These are phyloP conservation scores for Verbascum thapsus DNA, from an alignment of 257 asterid genomes.

Conservation along the genomic window DNA sequence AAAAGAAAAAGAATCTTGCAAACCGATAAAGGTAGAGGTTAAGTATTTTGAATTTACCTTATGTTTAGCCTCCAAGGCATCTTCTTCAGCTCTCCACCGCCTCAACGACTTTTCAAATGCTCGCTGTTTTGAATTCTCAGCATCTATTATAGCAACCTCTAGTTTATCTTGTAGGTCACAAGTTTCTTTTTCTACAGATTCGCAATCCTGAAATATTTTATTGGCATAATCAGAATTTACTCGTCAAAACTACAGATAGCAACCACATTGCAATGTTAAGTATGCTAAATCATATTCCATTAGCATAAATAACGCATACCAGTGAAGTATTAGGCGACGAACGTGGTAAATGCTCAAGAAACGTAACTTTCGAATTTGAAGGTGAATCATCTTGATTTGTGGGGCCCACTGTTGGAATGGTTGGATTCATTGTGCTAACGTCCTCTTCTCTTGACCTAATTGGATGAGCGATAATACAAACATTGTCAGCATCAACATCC, in stretches of 20 bases:
- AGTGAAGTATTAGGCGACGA: slow-evolving; percentile 46
- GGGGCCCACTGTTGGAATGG: slow-evolving; percentile 33
- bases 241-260: slow-evolving; percentile 12
- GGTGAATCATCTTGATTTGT: slow-evolving; percentile 42
- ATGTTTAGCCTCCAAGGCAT: slow-evolving; percentile 48
- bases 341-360: slow-evolving; percentile 35
- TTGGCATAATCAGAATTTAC: slow-evolving; percentile 31
- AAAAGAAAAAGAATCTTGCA: slow-evolving; percentile 6
- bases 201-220: slow-evolving; percentile 51
- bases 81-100: slow-evolving; percentile 61
- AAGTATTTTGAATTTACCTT: slow-evolving; percentile 47
- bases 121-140: slow-evolving; percentile 45
- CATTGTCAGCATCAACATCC: slow-evolving; percentile 39
- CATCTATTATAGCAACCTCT: slow-evolving; percentile 48
- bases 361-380: slow-evolving; percentile 31
- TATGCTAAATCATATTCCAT: slow-evolving; percentile 18
- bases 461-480: slow-evolving; percentile 35
- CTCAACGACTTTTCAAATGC: slow-evolving; percentile 52
- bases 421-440: slow-evolving; percentile 31
- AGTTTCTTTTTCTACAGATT: slow-evolving; percentile 31
- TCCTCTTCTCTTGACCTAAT: slow-evolving; percentile 32
- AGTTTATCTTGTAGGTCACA: slow-evolving; percentile 40
- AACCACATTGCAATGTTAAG: slow-evolving; percentile 14
- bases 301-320: slow-evolving; percentile 48
- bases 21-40: not conserved